Evolutionary conservation across 108 stramenopile genomes (phyloP).

Genomic region (Cylindrotheca fusiformis): DNA sequence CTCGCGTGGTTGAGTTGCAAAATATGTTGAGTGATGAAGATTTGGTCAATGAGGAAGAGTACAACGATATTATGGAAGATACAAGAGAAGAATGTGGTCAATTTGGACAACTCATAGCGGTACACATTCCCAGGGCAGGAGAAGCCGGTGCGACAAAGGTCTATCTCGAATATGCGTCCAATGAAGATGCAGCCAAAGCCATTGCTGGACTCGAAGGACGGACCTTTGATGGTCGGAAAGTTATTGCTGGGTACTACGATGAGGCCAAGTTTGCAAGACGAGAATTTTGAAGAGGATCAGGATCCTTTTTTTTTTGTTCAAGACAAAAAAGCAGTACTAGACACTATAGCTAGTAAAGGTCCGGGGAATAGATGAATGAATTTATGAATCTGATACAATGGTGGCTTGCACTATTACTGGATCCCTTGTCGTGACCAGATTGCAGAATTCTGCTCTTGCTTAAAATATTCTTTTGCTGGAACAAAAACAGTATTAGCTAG

Average conservation of each 20-base stretch:
- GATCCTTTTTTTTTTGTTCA: no score
- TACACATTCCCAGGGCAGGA: constrained; percentile 76
- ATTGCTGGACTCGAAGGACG: constrained; percentile 72
- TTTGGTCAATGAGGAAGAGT: constrained; percentile 78
- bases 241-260: constrained; percentile 69
- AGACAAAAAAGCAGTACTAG: no score
- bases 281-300: constrained; percentile 25
- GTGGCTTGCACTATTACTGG: no score
- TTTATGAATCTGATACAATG: no score
- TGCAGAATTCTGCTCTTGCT: no score
- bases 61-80: constrained; percentile 88
- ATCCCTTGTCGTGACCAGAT: no score
- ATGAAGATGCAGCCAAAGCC: constrained; percentile 71
- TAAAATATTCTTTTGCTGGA: no score
- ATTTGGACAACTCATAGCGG: constrained; percentile 80
- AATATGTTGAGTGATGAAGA: constrained; percentile 89
- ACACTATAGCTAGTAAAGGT: no score
- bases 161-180: constrained; percentile 76
- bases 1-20: constrained; percentile 83
- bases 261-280: constrained; percentile 66
- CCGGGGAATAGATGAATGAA: no score
- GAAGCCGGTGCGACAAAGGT: constrained; percentile 77
- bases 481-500: no score
- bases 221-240: constrained; percentile 84
- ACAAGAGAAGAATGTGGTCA: constrained; percentile 90